phyloP scores from a whole-genome alignment of 495 filamentous ascomycete species.

The Penicillium pulvis region DNA sequence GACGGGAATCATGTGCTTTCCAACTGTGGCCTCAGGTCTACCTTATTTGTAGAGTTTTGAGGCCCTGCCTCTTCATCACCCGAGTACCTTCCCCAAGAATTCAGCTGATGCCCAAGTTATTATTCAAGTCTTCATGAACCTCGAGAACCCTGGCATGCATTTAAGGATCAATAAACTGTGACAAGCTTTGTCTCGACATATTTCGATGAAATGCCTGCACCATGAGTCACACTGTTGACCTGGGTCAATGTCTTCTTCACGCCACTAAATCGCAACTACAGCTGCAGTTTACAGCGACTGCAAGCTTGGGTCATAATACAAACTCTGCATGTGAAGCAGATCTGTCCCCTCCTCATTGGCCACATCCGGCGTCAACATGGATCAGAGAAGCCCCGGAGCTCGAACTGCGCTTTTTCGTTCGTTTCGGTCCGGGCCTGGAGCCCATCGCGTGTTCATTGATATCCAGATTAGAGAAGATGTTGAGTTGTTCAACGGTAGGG shows the following conservation, averaged over 20 bases:
- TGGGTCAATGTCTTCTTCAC: constrained; percentile 20
- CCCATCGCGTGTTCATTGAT: constrained; percentile 12
- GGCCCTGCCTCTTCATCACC: neutral
- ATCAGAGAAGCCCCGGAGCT: constrained; percentile 34
- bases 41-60: neutral
- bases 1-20: neutral
- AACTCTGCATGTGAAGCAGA: neutral
- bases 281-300: constrained; percentile 19
- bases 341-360: constrained; percentile 2
- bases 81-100: neutral
- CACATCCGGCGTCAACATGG: constrained; percentile 26
- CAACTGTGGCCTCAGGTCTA: neutral
- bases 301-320: constrained; percentile 4
- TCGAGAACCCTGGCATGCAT: no score
- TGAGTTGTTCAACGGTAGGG: constrained; percentile 34
- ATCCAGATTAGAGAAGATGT: constrained; percentile 21
- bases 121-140: no score
- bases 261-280: constrained; percentile 15
- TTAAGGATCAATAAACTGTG: neutral
- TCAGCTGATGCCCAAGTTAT: no score
- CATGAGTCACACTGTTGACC: constrained; percentile 23
- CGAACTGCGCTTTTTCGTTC: constrained; percentile 26
- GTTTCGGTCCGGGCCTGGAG: neutral
- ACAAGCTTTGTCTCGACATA: neutral
- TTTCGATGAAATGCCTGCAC: neutral